Percentiles rank a stretch among this genome's conserved stretches.
Conservation (phyloP, 148 eudicot species). For the Persicaria tinctoria region DNA sequence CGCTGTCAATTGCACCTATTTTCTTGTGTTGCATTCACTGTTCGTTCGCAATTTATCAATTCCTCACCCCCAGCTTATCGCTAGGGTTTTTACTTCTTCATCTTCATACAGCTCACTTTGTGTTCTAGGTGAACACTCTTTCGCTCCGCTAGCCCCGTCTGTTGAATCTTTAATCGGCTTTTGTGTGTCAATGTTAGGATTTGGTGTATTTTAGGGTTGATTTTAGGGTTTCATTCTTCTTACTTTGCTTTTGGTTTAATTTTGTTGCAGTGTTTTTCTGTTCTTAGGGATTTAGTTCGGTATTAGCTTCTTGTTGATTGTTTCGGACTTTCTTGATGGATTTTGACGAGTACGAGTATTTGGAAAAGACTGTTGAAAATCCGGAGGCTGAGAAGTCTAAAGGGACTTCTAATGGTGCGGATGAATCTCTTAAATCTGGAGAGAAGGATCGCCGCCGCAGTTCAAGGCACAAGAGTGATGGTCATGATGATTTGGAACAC, state of each 20-base stretch:
- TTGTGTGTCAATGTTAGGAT: background rate
- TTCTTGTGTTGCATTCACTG: background rate
- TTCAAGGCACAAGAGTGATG: slow-evolving; percentile 44
- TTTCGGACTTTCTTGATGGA: slow-evolving; percentile 37
- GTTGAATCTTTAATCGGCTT: background rate
- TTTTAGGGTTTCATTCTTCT: background rate
- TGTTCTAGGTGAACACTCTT: background rate
- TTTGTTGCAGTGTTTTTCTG: background rate
- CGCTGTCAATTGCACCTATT: too few species aligned
- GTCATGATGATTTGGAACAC: slow-evolving; percentile 34
- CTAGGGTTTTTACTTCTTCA: background rate
- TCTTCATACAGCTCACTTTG: background rate
- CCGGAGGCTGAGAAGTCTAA: slow-evolving; percentile 33
- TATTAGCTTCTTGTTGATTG: background rate
- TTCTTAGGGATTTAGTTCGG: background rate
- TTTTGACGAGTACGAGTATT: slow-evolving; percentile 72
- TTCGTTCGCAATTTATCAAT: background rate
- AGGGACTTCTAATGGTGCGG: slow-evolving; percentile 42
- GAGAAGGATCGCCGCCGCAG: slow-evolving; percentile 38
- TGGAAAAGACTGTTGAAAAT: slow-evolving; percentile 67
- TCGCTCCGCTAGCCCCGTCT: background rate
- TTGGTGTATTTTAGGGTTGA: background rate
- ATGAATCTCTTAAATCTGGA: slow-evolving; percentile 27
- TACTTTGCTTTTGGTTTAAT: background rate
- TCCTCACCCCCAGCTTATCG: background rate